A percentile compares a stretch with the other conserved stretches of the same genome.
These are phyloP conservation scores for Adiantum capillusveneris DNA, from an alignment of 75 land plant species.

Conservation along the genomic window DNA sequence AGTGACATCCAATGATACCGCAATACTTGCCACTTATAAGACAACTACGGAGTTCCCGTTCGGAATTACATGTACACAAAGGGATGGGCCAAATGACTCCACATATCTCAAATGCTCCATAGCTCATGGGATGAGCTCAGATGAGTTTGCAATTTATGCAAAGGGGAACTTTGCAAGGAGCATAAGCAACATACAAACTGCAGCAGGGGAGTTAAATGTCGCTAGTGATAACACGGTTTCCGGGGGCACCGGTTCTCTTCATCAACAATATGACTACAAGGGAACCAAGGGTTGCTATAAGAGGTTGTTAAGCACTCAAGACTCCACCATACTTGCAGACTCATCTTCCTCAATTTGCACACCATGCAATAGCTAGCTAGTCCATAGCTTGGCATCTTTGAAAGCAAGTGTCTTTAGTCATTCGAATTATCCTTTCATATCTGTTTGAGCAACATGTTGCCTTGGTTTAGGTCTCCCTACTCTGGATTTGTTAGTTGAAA, in stretches of 20 bases:
- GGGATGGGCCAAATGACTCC: constrained; percentile 28
- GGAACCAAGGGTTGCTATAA: constrained; percentile 53
- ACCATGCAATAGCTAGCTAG: no score
- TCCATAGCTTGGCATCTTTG: no score
- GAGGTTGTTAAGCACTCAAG: constrained; percentile 45
- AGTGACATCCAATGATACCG: constrained; percentile 20
- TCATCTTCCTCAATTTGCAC: background rate
- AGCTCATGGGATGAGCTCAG: constrained; percentile 34
- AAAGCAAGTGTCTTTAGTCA: no score
- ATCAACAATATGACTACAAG: constrained; percentile 44
- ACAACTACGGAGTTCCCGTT: constrained; percentile 33
- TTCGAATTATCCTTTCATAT: no score
- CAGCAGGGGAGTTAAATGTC: constrained; percentile 40
- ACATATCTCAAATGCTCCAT: constrained; percentile 24
- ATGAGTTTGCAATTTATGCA: constrained; percentile 12
- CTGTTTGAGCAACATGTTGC: no score
- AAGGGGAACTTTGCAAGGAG: constrained; percentile 20
- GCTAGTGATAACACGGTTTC: constrained; percentile 26
- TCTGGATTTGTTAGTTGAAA: no score
- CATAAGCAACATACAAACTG: constrained; percentile 46
- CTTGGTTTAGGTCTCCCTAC: no score
- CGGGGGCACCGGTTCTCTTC: constrained; percentile 53
- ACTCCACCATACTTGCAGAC: constrained; percentile 64
- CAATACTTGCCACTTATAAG: constrained; percentile 8
- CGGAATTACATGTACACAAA: constrained; percentile 13